These are phyloP conservation scores for Martiniozyma asiatica DNA, from an alignment of 1,139 yeast genomes.

Conservation along the genomic window DNA sequence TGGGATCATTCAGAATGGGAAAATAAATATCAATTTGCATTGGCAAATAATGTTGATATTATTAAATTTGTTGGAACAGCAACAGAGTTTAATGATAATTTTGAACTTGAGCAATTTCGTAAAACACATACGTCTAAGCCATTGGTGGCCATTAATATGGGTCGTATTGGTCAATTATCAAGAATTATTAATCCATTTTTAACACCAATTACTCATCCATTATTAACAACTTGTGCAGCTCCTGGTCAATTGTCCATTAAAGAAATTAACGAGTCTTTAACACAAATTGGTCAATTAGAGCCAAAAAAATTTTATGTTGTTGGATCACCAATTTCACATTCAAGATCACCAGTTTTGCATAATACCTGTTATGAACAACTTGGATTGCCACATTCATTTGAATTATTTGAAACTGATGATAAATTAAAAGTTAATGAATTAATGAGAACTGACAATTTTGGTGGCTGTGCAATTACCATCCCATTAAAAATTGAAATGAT, in stretches of 20 bases:
- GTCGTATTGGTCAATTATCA: slow-evolving; percentile 63
- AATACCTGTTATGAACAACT: slow-evolving; percentile 59
- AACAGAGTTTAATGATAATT: slow-evolving; percentile 49
- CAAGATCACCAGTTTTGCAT: slow-evolving; percentile 82
- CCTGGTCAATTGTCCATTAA: slow-evolving; percentile 62
- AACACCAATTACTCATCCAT: slow-evolving; percentile 74
- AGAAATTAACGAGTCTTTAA: slow-evolving; percentile 47
- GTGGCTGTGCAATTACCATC: slow-evolving; percentile 87
- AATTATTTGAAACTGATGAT: slow-evolving; percentile 53
- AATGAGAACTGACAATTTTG: slow-evolving; percentile 45
- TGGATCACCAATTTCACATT: slow-evolving; percentile 76
- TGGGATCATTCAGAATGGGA: slow-evolving; percentile 74
- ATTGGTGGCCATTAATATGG: slow-evolving; percentile 76
- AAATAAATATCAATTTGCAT: slow-evolving; percentile 55
- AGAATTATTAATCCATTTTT: slow-evolving; percentile 61
- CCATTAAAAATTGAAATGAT: slow-evolving; percentile 78
- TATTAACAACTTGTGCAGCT: slow-evolving; percentile 55
- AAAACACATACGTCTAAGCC: slow-evolving; percentile 41
- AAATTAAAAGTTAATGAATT: slow-evolving; percentile 40
- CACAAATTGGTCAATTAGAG: slow-evolving; percentile 51
- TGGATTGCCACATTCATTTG: slow-evolving; percentile 70
- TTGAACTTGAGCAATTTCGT: slow-evolving; percentile 60
- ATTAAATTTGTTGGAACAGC: slow-evolving; percentile 83
- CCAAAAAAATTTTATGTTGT: slow-evolving; percentile 59
- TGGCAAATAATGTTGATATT: slow-evolving; percentile 54